Percentiles rank a stretch among this genome's conserved stretches.
Evolutionary conservation across 2,329 filamentous ascomycete genomes (phyloP).

Genomic region (Fusarium sulawesiense): DNA sequence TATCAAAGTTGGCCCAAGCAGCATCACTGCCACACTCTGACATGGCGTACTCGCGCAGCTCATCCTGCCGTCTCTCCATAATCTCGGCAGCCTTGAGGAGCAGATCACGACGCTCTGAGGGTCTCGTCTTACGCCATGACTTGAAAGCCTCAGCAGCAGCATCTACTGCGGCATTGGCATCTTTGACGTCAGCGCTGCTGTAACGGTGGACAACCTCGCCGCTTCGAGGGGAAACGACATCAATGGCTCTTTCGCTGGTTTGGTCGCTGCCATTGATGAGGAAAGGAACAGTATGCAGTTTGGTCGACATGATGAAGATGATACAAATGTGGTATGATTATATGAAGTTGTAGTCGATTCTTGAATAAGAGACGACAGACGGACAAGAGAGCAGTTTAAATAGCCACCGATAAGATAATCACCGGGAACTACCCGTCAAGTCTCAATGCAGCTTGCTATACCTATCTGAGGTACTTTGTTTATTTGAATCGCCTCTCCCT

Average conservation of each 20-base stretch:
- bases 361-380: background rate
- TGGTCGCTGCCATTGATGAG: conserved; percentile 59
- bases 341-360: background rate
- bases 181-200: conserved; percentile 65
- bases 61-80: conserved; percentile 67
- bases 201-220: conserved; percentile 66
- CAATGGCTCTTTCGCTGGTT: conserved; percentile 60
- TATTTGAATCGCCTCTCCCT: conserved; percentile 14
- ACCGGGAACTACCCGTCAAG: background rate
- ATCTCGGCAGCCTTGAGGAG: conserved; percentile 76
- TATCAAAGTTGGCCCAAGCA: conserved; percentile 57
- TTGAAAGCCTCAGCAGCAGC: conserved; percentile 75
- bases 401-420: conserved; percentile 8
- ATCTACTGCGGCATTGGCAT: conserved; percentile 64
- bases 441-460: background rate
- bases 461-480: conserved; percentile 2
- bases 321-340: background rate
- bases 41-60: conserved; percentile 70
- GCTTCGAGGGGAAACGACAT: conserved; percentile 67
- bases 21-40: conserved; percentile 58
- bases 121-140: conserved; percentile 73
- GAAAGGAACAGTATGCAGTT: conserved; percentile 52
- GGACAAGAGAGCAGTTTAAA: conserved; percentile 29
- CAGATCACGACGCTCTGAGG: conserved; percentile 72
- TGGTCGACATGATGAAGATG: conserved; percentile 32